Base-by-base conservation (phyloP, 345 rosid species). In the Salix purpurea region DNA sequence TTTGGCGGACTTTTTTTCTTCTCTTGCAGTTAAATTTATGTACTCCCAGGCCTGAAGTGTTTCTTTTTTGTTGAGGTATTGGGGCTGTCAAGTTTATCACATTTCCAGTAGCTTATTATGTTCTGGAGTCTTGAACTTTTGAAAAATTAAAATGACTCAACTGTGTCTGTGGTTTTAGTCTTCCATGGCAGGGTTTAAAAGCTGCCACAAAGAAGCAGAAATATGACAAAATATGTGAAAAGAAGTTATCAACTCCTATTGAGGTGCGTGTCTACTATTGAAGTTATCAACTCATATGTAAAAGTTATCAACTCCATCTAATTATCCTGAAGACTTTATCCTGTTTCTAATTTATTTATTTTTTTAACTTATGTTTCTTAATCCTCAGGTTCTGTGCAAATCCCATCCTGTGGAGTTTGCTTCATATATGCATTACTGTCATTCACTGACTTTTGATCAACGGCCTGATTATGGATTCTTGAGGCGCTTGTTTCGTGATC, bases 101-200 rank as follows among this genome's bases (percentile, higher is more conserved):
- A 62, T 28, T 70, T 10, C 44, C 16, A 40, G n/a, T 16, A 70
- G 11, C 18, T 70, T 60, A 8, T 54, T 58, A 24, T 58, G 46
- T 15, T 42, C 24, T 67, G 37, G 19, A 15, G 69, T 39, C 5
- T 39, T 30, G 61, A 26, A 28, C 32, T 30, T 77, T 62, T 46
- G 52, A 46, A 42, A 46, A 46, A 4, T 12, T 14, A 15, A 11
- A 65, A 18, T 19, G 42, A 65, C 12, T 65, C 39, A 24, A 7
- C 30, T 65, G 23, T 30, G 69, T 34, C 14, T 66, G n/a, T 66
- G 69, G 44, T 68, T 71, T 73, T 80, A 94, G 96, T 85, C 97
- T 94, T 76, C 98, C 98, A 9, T 94, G 97, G 98, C 98, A 91
- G 86, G 98, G 98, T 69, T 85, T 94, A 71, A 93, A 88, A 87